phyloP scores from a whole-genome alignment of 2,329 filamentous ascomycete species.

The Epichloe scottii region DNA sequence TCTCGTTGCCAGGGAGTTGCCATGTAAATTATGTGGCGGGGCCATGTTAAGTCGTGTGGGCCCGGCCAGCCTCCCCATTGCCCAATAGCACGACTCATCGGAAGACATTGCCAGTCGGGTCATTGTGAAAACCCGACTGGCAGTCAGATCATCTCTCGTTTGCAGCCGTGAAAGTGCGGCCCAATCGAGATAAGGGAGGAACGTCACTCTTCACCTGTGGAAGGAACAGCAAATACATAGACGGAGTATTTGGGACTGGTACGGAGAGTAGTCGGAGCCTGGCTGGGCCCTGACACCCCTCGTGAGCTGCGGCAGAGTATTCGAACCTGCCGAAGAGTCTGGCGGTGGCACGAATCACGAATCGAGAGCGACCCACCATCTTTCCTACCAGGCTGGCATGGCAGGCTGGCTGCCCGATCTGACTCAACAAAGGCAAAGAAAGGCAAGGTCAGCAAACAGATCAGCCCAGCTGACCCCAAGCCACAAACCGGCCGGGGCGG shows the following conservation, averaged over 20 bases:
- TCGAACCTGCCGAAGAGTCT: no score
- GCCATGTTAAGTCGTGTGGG: not conserved
- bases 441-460: not conserved
- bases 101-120: not conserved
- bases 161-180: not conserved
- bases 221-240: not conserved
- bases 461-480: conserved; percentile 8
- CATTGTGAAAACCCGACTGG: not conserved
- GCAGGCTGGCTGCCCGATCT: no score
- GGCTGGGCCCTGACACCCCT: no score
- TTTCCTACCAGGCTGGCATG: no score
- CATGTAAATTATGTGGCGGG: no score
- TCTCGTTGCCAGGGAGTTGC: no score
- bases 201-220: not conserved
- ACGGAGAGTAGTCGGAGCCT: no score
- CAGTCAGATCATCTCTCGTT: not conserved
- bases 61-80: no score
- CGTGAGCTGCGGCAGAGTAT: no score
- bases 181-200: not conserved
- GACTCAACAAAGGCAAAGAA: not conserved
- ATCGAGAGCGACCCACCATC: no score
- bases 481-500: conserved; percentile 6
- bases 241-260: not conserved
- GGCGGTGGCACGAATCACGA: no score
- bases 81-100: not conserved